A percentile compares a stretch with the other conserved stretches of the same genome.
phyloP scores from a whole-genome alignment of 176 grass and related monocot genomes.

The Pontederia crassipes region DNA sequence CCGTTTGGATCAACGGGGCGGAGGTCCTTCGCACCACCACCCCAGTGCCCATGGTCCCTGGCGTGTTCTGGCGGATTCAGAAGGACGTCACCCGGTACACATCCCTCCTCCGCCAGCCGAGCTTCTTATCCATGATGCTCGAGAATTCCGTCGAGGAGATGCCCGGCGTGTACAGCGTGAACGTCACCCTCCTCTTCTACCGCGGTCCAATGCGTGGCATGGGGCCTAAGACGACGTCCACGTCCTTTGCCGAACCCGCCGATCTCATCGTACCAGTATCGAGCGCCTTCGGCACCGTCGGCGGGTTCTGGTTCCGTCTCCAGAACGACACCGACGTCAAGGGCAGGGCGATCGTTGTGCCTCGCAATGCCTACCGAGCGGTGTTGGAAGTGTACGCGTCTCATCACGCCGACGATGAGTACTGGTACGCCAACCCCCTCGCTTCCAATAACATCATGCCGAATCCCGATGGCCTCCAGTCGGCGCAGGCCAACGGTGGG shows the following conservation, averaged over 20 bases:
- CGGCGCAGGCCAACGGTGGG: neutral
- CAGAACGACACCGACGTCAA: neutral
- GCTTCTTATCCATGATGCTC: conserved; percentile 6
- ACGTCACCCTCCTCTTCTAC: conserved; percentile 15
- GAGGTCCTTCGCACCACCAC: conserved; percentile 8
- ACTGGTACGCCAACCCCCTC: conserved; percentile 12
- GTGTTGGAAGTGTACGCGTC: conserved; percentile 11
- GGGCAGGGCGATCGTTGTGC: neutral
- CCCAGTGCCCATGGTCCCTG: neutral
- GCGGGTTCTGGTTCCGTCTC: conserved; percentile 11
- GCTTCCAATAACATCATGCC: neutral
- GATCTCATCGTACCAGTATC: conserved; percentile 12
- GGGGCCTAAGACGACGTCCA: neutral
- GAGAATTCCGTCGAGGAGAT: conserved; percentile 2
- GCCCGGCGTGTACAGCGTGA: conserved; percentile 4
- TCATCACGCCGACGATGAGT: conserved; percentile 12
- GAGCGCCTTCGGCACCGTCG: neutral
- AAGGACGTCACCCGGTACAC: neutral
- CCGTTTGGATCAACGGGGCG: neutral
- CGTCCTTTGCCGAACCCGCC: conserved; percentile 9
- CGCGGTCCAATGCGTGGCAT: neutral
- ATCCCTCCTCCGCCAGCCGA: neutral
- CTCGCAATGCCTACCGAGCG: conserved; percentile 4
- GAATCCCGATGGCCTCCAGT: neutral
- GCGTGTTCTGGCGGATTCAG: neutral